phyloP scores from a whole-genome alignment of 495 filamentous ascomycete genomes.

The Cryomyces antarcticus region DNA sequence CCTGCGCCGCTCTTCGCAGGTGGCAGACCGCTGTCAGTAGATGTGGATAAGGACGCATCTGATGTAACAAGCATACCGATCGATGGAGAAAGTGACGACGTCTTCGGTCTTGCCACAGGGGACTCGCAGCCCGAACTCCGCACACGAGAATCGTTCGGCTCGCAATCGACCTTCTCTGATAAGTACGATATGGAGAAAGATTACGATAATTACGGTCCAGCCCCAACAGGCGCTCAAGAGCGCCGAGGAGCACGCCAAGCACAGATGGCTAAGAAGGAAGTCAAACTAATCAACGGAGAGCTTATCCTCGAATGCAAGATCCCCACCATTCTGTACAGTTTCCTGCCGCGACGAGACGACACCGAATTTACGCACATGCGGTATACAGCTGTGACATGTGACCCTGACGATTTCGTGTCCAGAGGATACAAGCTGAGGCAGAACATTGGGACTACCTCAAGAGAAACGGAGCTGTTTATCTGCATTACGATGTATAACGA shows the following conservation, averaged over 20 bases:
- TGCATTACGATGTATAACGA: conserved; percentile 99
- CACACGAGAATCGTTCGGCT: conserved; percentile 42
- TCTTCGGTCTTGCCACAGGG: conserved; percentile 44
- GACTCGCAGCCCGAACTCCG: conserved; percentile 25
- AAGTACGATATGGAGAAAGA: conserved; percentile 24
- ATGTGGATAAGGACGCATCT: conserved; percentile 28
- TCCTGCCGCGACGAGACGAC: conserved; percentile 77
- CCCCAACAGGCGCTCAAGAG: conserved; percentile 66
- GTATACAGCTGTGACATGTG: conserved; percentile 98
- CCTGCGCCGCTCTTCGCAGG: conserved; percentile 68
- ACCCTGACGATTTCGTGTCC: conserved; percentile 81
- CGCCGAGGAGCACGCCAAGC: conserved; percentile 64
- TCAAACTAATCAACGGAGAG: conserved; percentile 89
- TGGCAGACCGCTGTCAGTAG: conserved; percentile 21
- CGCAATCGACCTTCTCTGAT: conserved; percentile 43
- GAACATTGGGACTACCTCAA: conserved; percentile 62
- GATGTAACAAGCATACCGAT: conserved; percentile 33
- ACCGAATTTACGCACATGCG: conserved; percentile 98
- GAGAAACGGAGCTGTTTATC: conserved; percentile 97
- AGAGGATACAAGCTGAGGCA: conserved; percentile 90
- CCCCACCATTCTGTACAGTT: conserved; percentile 89
- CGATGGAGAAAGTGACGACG: conserved; percentile 42
- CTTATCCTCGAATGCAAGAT: conserved; percentile 98
- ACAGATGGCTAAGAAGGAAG: conserved; percentile 84
- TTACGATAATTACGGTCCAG: conserved; percentile 63